These are phyloP conservation scores for Macrophomina phaseolina DNA, from an alignment of 2,329 filamentous ascomycete species.

Conservation along the genomic window DNA sequence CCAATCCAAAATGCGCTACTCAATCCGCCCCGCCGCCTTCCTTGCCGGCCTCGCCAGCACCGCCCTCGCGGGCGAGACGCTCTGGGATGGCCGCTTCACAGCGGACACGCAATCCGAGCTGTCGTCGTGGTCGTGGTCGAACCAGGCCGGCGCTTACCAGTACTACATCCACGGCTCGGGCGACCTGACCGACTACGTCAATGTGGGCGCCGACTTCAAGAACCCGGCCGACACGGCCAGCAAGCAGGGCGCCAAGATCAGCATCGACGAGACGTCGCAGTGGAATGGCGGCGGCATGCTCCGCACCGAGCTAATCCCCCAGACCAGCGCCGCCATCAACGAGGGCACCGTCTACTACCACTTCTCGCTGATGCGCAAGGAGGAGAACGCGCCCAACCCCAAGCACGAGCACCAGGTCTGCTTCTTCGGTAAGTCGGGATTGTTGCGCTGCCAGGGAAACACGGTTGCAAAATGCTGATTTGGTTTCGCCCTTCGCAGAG, in stretches of 20 bases:
- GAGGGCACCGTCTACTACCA: constrained; percentile 72
- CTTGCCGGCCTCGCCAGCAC: constrained; percentile 13
- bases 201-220: constrained; percentile 65
- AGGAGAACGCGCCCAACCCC: constrained; percentile 64
- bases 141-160: constrained; percentile 72
- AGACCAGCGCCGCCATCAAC: constrained; percentile 70
- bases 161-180: constrained; percentile 76
- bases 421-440: constrained; percentile 41
- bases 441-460: background rate
- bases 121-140: constrained; percentile 70
- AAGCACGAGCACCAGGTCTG: constrained; percentile 71
- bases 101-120: constrained; percentile 55
- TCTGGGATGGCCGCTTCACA: constrained; percentile 73
- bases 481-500: constrained; percentile 47
- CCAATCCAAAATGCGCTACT: constrained; percentile 10
- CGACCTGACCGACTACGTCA: constrained; percentile 64
- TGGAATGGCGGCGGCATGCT: constrained; percentile 78
- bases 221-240: constrained; percentile 68
- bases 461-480: too few relatives aligned
- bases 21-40: background rate
- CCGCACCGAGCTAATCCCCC: constrained; percentile 75
- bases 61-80: constrained; percentile 28
- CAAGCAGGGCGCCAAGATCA: constrained; percentile 72
- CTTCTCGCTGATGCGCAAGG: constrained; percentile 68
- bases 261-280: constrained; percentile 66